Evolutionary conservation across 768 basidiomycete genomes (phyloP), one percentile per base, ranked within the genome.

Genomic region (Ephemerocybe angulata): DNA sequence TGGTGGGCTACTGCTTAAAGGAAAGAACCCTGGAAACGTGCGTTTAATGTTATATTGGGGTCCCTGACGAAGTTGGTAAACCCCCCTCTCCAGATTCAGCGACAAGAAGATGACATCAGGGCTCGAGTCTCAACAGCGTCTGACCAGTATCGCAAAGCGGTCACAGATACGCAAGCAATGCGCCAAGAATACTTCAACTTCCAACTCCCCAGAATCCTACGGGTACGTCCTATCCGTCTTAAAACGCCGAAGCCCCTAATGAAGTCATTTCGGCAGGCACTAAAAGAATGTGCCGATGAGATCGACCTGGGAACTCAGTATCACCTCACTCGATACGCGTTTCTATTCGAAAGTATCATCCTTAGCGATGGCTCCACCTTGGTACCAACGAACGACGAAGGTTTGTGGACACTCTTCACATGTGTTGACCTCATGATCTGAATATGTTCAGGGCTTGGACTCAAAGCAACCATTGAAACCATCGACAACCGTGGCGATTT

Each of bases 131-230:
- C 92, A 6, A 74, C 76, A 43, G 85, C 90, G 10, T 93, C 91
- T 24, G 96, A 98, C 66, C 82, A 85, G 29, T 98, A 93, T 65
- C 79, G 93, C 54, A 95, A 97, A 70, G 86, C 92, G 1, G 87
- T 97, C 28, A 83, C 82, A 13, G 93, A 98, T 59, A 92, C 90
- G 12, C 94, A 98, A 68, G 75, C 85, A 4, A 85, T 92, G 74
- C 81, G 95, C 58, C 95, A 98, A 69, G 97, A 99, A 66, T 98
- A 98, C 69, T 99, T 97, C 72, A 96, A 98, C 68, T 90, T 96
- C 65, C 96, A 98, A 64, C 74, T 98, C 37, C 97, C 97, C 52
- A 87, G 93, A 60, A 90, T 98, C 54, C 71, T 99, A 35, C 82
- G 97, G 50, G 94, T 95, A 67, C 65, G 90, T 79, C 33, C 24